Base-by-base conservation (phyloP, 306 rosid genomes). In the Ceratonia siliqua region DNA sequence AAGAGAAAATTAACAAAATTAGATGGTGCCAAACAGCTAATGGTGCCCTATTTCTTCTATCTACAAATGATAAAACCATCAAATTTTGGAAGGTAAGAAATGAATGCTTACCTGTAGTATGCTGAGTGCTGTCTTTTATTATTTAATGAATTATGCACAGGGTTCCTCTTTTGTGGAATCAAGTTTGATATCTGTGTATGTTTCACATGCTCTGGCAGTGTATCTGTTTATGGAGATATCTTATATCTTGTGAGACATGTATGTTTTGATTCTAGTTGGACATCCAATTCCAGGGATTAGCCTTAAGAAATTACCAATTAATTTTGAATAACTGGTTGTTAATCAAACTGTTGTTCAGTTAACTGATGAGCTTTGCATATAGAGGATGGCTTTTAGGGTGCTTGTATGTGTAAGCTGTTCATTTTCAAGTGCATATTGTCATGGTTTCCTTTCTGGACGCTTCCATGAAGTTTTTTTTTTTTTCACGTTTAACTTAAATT, bases 1-100 rank as follows among this genome's bases (percentile, higher is more conserved):
- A 95, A 87, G 99, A 95, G 91, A 95, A 95, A 82, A 95, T 95
- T 82, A 95, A 95, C 91, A 95, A 95, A 86, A 95, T 95, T 84
- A 92, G 97, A 89, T 95, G 99, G 99, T 95, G 99, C 80, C 99
- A 92, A 82, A 87, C 81, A 24, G 96, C 98, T 68, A 95, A 95
- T 85, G 90, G 98, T 48, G 92, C 99, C 24, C 82, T 95, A 45
- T 95, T 95, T 84, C 96, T 95, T 79, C 88, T 92, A 58, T 95
- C 99, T 43, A 87, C 99, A 48, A 95, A 95, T 72, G 99, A 95
- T 49, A 95, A 95, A 84, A 95, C 99, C 30, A 95, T 95, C 46
- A 95, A 95, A 82, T 90, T 87, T 80, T 95, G 99, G 99, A 95
- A 95, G 99, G 99, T 92, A 87, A 50, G 83, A 76, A 78, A 39